Percentiles rank a stretch among this genome's conserved stretches.
Conservation (phyloP, 257 asterid genomes). For the Hygrophila difformis region DNA sequence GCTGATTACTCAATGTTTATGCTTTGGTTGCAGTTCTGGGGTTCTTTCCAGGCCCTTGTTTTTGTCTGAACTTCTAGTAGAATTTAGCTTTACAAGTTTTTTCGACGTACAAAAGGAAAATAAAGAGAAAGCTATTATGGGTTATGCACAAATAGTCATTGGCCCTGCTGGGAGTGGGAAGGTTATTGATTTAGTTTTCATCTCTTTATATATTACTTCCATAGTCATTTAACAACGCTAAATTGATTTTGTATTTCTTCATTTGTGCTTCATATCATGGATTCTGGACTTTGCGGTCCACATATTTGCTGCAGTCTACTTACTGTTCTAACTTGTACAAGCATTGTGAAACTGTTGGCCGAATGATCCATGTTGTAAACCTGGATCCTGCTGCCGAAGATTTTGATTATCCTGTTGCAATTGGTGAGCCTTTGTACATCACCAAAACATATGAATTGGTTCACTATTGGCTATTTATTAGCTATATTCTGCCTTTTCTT, state of each 20-base stretch:
- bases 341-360: constrained; percentile 76
- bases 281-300: constrained; percentile 3
- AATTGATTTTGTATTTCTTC: too few species aligned
- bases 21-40: constrained; percentile 66
- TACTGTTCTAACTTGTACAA: constrained; percentile 78
- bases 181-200: constrained; percentile 31
- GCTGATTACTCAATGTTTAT: constrained; percentile 75
- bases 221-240: too few species aligned
- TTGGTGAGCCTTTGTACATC: constrained; percentile 58
- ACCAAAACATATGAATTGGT: not conserved
- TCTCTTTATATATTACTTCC: not conserved
- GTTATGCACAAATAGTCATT: constrained; percentile 87
- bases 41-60: constrained; percentile 39
- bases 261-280: not conserved
- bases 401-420: constrained; percentile 91
- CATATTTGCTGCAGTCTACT: constrained; percentile 59
- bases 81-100: constrained; percentile 19
- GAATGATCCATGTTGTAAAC: constrained; percentile 74
- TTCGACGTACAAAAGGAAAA: constrained; percentile 14
- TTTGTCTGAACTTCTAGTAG: constrained; percentile 26
- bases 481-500: constrained; percentile 5
- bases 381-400: constrained; percentile 96
- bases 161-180: constrained; percentile 99
- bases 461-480: not conserved
- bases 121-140: constrained; percentile 53